phyloP scores from a whole-genome alignment of 2,329 filamentous ascomycete species.

The Domatiomyces globalis region DNA sequence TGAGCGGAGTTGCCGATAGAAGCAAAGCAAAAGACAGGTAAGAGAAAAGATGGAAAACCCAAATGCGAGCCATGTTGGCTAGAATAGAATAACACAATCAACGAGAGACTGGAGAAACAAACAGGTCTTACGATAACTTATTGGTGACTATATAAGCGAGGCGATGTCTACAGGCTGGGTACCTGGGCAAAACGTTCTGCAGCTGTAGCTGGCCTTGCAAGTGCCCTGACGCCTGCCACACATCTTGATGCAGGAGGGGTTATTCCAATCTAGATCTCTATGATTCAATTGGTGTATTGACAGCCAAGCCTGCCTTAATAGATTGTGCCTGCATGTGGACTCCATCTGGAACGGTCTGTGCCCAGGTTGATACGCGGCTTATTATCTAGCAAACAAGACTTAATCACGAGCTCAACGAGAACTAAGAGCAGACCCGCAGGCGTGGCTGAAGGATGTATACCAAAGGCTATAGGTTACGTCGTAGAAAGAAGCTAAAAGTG shows the following conservation, averaged over 20 bases:
- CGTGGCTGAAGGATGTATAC: too few relatives aligned
- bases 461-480: too few relatives aligned
- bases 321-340: too few relatives aligned
- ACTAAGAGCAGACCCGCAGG: too few relatives aligned
- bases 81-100: background rate
- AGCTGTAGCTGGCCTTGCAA: background rate
- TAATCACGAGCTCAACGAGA: too few relatives aligned
- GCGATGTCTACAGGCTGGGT: background rate
- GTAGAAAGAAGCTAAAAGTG: too few relatives aligned
- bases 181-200: background rate
- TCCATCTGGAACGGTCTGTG: too few relatives aligned
- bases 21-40: constrained; percentile 14
- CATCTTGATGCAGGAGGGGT: too few relatives aligned
- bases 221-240: background rate
- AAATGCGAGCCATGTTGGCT: constrained; percentile 11
- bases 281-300: too few relatives aligned
- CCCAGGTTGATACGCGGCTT: too few relatives aligned
- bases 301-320: too few relatives aligned
- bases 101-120: background rate
- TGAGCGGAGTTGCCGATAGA: constrained; percentile 6
- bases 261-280: background rate
- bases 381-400: too few relatives aligned
- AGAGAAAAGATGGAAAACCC: constrained; percentile 9
- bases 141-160: background rate
- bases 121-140: background rate